Base-by-base conservation (phyloP, 2,329 filamentous ascomycete genomes). In the Colletotrichum liaoningense region DNA sequence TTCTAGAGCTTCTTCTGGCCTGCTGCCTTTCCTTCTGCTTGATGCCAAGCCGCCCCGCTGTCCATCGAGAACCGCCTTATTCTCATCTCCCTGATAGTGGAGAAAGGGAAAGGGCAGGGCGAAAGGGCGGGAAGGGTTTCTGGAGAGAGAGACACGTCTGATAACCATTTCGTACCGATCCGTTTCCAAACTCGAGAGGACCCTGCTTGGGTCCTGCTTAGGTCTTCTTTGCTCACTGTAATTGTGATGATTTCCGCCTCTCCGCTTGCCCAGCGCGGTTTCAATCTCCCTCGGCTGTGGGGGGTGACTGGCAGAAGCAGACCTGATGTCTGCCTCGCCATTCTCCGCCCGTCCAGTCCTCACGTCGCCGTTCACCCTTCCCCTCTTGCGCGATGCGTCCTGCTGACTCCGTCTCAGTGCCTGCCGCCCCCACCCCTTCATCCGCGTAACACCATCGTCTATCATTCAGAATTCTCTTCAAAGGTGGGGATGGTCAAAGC, bases 211-310 rank as follows among this genome's bases (percentile, higher is more conserved):
- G 62, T 11, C 55, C 46, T 46, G 58, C 33, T 60, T 66, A 63
- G 55, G 62, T 33, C 22, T 22, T 22, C 26, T 38, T 55, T 46
- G 19, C 62, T 57, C 46, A 24, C 24, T 52, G n/a, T 49, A 54
- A 24, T n/a, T 24, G 28, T 64, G 59, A 56, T 30, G 30, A 56
- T 60, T 54, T 46, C 46, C 38, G 54, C 35, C 33, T 42, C 49
- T 65, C 52, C 52, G 52, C 42, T 70, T 52, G 49, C 54, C 63
- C 28, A 35, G 42, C 19, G 24, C 62, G 63, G 38, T 24, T 59
- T 69, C 55, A 70, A 70, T 67, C 55, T 67, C 62, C 54, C 68
- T 24, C 42, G 42, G 38, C 11, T 67, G 55, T 70, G 42, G 55
- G 42, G 42, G 42, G 19, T 2, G 2, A 22, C 3, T n/a, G 16